Conservation (phyloP, 192 early-diverging fungal genomes). For the Entrophospora sp. region DNA sequence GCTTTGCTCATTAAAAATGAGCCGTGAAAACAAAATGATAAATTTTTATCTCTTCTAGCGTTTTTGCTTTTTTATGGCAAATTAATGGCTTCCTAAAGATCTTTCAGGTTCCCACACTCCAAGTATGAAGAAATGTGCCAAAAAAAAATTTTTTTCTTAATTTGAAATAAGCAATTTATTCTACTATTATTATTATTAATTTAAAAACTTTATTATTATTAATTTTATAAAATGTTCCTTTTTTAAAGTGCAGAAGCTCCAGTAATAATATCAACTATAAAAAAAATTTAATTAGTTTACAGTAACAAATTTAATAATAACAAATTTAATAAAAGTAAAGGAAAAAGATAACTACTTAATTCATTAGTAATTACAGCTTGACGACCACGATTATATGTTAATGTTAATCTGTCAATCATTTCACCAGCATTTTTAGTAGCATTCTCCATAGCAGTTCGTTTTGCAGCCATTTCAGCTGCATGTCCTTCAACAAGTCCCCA, state of each 20-base stretch:
- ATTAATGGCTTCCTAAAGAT: no score
- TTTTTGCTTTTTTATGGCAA: no score
- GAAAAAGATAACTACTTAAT: conserved; percentile 47
- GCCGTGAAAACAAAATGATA: no score
- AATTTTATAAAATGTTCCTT: neutral
- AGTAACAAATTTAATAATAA: neutral
- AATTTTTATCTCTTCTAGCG: no score
- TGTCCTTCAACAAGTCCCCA: conserved; percentile 96
- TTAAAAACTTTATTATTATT: neutral
- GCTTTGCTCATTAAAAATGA: no score
- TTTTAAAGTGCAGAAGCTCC: conserved; percentile 86
- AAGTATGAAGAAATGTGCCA: no score
- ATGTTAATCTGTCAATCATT: conserved; percentile 92
- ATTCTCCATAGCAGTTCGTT: conserved; percentile 99
- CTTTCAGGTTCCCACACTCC: no score
- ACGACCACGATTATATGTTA: conserved; percentile 95
- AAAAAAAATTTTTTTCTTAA: no score
- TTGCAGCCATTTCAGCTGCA: conserved; percentile 91
- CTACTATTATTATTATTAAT: no score
- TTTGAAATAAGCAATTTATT: no score
- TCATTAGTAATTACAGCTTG: conserved; percentile 99
- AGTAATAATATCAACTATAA: conserved; percentile 84
- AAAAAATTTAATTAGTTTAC: conserved; percentile 11
- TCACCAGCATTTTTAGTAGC: conserved; percentile 99
- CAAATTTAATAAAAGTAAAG: neutral